Evolutionary conservation across 495 filamentous ascomycete species (phyloP), one percentile per base, ranked within the genome.

Genomic region (Rusavskia elegans): DNA sequence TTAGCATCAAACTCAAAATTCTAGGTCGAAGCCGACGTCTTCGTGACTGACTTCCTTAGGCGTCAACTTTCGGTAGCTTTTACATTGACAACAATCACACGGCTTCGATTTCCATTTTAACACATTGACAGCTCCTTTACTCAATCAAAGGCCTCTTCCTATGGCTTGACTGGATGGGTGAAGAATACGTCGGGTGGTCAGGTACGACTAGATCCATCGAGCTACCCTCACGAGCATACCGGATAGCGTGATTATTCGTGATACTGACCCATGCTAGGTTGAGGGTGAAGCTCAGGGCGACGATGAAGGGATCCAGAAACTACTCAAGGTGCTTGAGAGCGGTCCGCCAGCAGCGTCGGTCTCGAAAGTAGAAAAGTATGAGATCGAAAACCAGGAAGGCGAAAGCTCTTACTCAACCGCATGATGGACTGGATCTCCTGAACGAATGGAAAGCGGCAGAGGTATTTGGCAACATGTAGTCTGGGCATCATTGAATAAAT

Each of bases 261-360:
- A 14, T 53, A 20, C 17, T 46, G 27, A 44, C 49, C 17, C 5
- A 0, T 14, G 19, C 49, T 55, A 92, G 84, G 88, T 96, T n/a
- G 80, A 84, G 63, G 89, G 89, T 39, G 89, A 96, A 68, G 87
- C 82, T 2, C 89, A 96, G 60, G 89, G 89, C 32, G 66, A 74
- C 14, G 71, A 79, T 10, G 71, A 78, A 11, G 63, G 71, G 5
- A 59, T 96, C 40, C 66, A 82, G 49, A 73, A 77, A 23, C 82
- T 93, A 48, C 63, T 95, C 11, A 80, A 85, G 56, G 81, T 86
- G 55, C 71, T 96, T 48, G 72, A 89, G 60, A 78, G 75, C 52
- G 89, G 89, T 13, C 59, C 59, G 13, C 19, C 54, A 16, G 57
- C 57, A 16, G 57, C 54, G 29, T 54, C 57, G 17, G 59, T 62